A percentile compares a stretch with the other conserved stretches of the same genome.
phyloP scores from a whole-genome alignment of 2,329 filamentous ascomycete genomes.

The Botrytis fragariae region DNA sequence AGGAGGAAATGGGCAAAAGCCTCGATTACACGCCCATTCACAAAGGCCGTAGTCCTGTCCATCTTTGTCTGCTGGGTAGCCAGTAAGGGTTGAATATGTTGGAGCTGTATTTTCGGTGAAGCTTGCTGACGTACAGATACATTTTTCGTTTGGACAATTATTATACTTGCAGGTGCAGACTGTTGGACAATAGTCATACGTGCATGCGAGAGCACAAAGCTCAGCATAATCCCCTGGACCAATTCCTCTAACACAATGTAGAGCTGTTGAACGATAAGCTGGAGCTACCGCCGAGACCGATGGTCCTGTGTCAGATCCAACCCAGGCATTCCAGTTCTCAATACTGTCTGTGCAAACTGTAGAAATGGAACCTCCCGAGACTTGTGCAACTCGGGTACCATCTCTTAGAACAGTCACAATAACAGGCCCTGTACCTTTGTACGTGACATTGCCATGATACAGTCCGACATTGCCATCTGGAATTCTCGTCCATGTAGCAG shows the following conservation, averaged over 20 bases:
- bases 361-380: neutral
- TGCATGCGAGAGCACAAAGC: neutral
- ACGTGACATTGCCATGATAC: neutral
- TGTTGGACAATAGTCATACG: neutral
- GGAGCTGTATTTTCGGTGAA: neutral
- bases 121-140: neutral
- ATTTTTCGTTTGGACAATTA: neutral
- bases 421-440: neutral
- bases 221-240: slow-evolving; percentile 39
- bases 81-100: neutral
- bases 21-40: neutral
- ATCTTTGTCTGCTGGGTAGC: neutral
- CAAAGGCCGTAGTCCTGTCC: neutral
- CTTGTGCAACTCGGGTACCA: neutral
- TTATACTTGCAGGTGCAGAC: neutral
- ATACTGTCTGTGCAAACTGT: neutral
- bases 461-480: neutral
- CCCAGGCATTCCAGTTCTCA: neutral
- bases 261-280: neutral
- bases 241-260: slow-evolving; percentile 17
- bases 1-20: neutral
- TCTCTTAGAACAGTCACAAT: neutral
- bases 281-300: neutral
- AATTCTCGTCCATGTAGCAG: neutral
- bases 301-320: neutral